Base-by-base conservation (phyloP, 2,329 filamentous ascomycete species). In the Aspergillus brasiliensis region DNA sequence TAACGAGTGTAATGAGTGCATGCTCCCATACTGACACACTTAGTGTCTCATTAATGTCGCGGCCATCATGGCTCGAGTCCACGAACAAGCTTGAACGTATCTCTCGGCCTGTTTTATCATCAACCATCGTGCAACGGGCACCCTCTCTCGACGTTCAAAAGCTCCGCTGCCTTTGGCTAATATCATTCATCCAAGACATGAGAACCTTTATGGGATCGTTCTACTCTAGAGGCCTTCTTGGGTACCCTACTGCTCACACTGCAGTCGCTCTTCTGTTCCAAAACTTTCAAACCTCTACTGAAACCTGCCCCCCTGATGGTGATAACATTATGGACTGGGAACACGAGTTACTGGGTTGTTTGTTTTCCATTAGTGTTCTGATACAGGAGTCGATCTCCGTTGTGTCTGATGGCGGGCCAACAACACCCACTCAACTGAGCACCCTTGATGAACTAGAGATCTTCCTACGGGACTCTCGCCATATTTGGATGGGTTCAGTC, bases 151-250 rank as follows among this genome's bases (percentile, higher is more conserved):
- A 71, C 19, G 10, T 70, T 15, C 68, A 70, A 8, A 68, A 67
- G 21, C 57, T 72, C 38, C 67, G 69, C 52, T 71, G 68, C 47
- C 60, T 72, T 34, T 71, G 69, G 69, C 56, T 71, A 23, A 67
- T 71, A 51, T 71, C 69, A 25, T 71, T 71, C 19, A 67, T 71
- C 8, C 69, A 71, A 54, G 69, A 71, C 51, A 69, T 71, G 67
- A 59, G 69, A 27, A 70, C 64, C 1, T 64, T 71, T n/a, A 70
- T 69, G 66, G 63, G 66, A 21, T 63, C 40, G 1, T 57, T 65
- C 13, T 69, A 58, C 48, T 59, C 40, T 3, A 34, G 21, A 23
- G 66, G 60, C 0, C 61, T 70, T 7, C 61, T 58, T 2, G 17
- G 54, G 1, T 68, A 57, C 28, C 62, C 65, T 2, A 58, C 55